Base-by-base conservation (phyloP, 2,329 filamentous ascomycete species). In the Aureobasidium sp. region DNA sequence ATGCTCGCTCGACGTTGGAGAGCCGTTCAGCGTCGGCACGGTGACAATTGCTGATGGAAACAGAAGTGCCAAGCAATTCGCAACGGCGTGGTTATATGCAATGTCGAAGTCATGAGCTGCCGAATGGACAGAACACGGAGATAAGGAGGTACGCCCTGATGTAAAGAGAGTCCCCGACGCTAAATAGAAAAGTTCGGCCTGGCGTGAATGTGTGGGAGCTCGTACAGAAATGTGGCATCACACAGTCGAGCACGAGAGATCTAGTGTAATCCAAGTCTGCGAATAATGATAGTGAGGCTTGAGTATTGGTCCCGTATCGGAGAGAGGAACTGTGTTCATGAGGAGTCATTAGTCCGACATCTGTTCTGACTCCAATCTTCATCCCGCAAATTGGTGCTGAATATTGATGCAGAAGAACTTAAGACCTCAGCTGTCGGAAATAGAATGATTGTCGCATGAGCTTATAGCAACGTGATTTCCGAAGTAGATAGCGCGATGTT, bases 331-430 rank as follows among this genome's bases (percentile, higher is more conserved):
- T 45, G 39, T 54, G 29, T 52, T 53, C 45, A 59, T 52, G 44
- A 67, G 49, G 64, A 63, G 70, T 75, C 68, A 67, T 73, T 70
- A 76, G 74, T 75, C 74, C 76, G 75, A 76, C 74, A 76, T 76
- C 74, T 75, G 37, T 66, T 65, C 63, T 62, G 54, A 35, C 39
- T 61, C 57, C 47, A 49, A 40, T 50, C 49, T 50, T 69, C 67
- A 69, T 69, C 67, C 62, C 37, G 14, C 17, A 58, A 60, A 40
- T 14, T 15, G 7, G 22, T 40, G 35, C 7, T 19, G 27, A 17
- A 24, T 5, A 11, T n/a, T 11, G 9, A 14, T 17, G 7, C 5
- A 53, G 19, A 39, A 14, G 22, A 4, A 15, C 6, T 29, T 7
- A 22, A n/a, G 22, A 29, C 49, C 19, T 8, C 19, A 24, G n/a